A percentile compares a stretch with the other conserved stretches of the same genome.
These are phyloP conservation scores for Mycena haematopus DNA, from an alignment of 768 basidiomycete genomes.

Conservation along the genomic window DNA sequence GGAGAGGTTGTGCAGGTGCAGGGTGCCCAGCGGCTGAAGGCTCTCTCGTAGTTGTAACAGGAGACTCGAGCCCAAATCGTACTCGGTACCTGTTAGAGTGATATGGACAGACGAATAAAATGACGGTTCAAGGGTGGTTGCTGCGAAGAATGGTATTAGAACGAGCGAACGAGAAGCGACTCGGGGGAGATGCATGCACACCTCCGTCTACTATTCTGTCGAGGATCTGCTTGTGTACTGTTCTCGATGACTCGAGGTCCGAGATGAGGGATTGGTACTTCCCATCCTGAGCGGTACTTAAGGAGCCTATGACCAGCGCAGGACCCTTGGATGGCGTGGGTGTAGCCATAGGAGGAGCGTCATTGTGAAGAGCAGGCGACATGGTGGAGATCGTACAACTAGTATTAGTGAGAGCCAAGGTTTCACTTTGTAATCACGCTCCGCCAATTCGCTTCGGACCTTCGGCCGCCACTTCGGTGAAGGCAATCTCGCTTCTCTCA, in stretches of 20 bases:
- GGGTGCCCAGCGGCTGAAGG: conserved; percentile 70
- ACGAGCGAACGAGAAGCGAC: conserved; percentile 16
- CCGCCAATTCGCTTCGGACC: neutral
- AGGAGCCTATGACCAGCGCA: conserved; percentile 79
- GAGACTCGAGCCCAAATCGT: conserved; percentile 61
- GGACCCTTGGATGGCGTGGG: conserved; percentile 43
- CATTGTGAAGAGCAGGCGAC: conserved; percentile 66
- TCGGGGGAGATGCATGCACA: conserved; percentile 38
- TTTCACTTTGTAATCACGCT: conserved; percentile 2
- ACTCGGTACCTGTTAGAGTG: conserved; percentile 68
- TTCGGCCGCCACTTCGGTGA: conserved; percentile 3
- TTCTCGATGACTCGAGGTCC: conserved; percentile 56
- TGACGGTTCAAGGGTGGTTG: conserved; percentile 58
- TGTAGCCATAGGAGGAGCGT: conserved; percentile 32
- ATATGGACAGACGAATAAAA: conserved; percentile 73
- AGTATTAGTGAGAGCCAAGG: too few relatives aligned
- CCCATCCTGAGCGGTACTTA: conserved; percentile 79
- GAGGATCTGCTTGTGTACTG: conserved; percentile 80
- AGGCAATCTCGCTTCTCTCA: too few relatives aligned
- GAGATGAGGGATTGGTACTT: conserved; percentile 76
- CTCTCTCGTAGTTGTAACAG: conserved; percentile 66
- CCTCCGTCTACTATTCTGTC: conserved; percentile 85
- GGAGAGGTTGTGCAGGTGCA: conserved; percentile 66
- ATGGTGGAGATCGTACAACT: conserved; percentile 40
- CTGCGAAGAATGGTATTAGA: conserved; percentile 44